Conservation (phyloP, 352 stramenopile genomes). For the Globisporangium lucens region DNA sequence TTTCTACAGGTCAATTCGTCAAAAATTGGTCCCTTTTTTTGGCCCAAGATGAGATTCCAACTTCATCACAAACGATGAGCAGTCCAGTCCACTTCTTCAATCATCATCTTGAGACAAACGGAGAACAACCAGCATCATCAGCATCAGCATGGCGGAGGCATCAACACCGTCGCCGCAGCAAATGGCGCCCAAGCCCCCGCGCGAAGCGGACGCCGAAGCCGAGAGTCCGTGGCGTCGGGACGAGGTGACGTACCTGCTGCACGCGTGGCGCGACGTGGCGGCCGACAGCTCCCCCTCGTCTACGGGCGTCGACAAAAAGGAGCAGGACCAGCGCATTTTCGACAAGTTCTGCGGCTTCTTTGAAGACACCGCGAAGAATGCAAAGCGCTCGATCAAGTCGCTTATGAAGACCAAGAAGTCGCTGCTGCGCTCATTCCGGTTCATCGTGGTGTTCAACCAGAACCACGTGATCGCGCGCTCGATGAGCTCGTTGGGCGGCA, state of each 20-base stretch:
- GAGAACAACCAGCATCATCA: too few species aligned
- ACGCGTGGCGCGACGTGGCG: conserved; percentile 6
- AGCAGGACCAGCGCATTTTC: conserved; percentile 9
- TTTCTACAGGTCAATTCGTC: neutral
- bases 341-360: conserved; percentile 11
- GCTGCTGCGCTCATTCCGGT: conserved; percentile 15
- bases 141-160: neutral
- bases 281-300: neutral
- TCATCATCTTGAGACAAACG: neutral
- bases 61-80: neutral
- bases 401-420: conserved; percentile 16
- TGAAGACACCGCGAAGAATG: neutral
- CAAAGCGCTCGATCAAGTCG: conserved; percentile 9
- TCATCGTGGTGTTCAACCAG: conserved; percentile 19
- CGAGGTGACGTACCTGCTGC: conserved; percentile 4
- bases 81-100: too few species aligned
- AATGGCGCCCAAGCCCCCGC: neutral
- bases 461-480: conserved; percentile 13
- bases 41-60: neutral
- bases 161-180: neutral
- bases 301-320: too few species aligned
- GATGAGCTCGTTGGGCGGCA: neutral
- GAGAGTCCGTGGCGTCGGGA: conserved; percentile 9
- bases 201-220: neutral
- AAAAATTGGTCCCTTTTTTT: neutral